A percentile compares a stretch with the other conserved stretches of the same genome.
These are phyloP conservation scores for Cordyceps fumosorosea DNA, from an alignment of 2,329 filamentous ascomycete genomes.

Conservation along the genomic window DNA sequence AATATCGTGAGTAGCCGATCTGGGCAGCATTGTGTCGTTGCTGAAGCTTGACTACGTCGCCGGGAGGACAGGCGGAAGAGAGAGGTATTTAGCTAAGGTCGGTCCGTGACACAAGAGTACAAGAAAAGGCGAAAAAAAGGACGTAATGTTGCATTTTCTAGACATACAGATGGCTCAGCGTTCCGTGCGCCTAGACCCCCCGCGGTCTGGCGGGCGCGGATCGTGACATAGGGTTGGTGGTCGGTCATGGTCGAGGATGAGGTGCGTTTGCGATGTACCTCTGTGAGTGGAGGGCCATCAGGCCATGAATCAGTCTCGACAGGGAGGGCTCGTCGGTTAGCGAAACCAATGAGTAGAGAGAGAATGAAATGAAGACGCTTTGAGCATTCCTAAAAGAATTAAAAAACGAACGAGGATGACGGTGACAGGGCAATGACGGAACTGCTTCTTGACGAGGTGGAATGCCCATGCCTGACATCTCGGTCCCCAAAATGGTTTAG, in stretches of 20 bases:
- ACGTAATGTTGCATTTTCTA: neutral
- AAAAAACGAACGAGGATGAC: neutral
- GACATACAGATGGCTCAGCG: constrained; percentile 43
- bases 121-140: neutral
- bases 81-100: constrained; percentile 12
- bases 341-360: neutral
- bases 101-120: neutral
- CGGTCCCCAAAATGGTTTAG: constrained; percentile 32
- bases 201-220: constrained; percentile 42
- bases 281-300: constrained; percentile 4
- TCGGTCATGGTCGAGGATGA: constrained; percentile 30
- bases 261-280: neutral
- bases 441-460: neutral
- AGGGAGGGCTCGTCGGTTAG: neutral
- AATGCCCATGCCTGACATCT: constrained; percentile 16
- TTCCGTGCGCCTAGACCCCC: constrained; percentile 41
- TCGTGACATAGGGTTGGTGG: constrained; percentile 45
- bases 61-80: neutral
- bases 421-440: neutral
- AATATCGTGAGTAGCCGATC: constrained; percentile 47
- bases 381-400: neutral
- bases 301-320: neutral
- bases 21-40: constrained; percentile 18
- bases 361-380: neutral
- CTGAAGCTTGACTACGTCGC: neutral